Base-by-base conservation (phyloP, 768 basidiomycete genomes). In the Rhodotorula babjevae region DNA sequence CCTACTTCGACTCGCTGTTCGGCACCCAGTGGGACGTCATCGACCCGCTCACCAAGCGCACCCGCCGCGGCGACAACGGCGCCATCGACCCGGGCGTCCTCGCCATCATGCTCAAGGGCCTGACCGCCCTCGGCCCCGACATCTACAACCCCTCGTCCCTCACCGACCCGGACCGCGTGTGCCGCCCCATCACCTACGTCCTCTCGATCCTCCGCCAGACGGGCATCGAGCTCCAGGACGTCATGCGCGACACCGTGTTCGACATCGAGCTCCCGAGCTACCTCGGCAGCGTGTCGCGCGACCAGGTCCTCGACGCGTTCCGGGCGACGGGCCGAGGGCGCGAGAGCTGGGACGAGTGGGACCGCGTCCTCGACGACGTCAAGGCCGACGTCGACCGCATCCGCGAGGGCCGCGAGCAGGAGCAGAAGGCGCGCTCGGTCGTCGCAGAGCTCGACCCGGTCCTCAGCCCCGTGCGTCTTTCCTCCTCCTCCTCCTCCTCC, bases 1-100 rank as follows among this genome's bases (percentile, higher is more conserved):
- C 84, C 10, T 77, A 90, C 25, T 78, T 87, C 31, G 83, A 86
- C 19, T 65, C 78, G 6, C 82, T 84, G 27, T 69, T 85, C 42
- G 89, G 89, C 80, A 89, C 91, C 79, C 83, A 85, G 18, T 86
- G 92, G 76, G 80, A 92, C 33, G 83, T 84, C 53, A 87, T 88
- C 0, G 91, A 89, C 74, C 68, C 88, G 40, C 0, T n/a, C 82
- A 84, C 52, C 86, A 88, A 85, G 87, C 87, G 42, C 16, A 58
- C 5, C 80, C 80, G 12, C 73, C 78, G 57, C 84, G 85, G 75
- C n/a, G 46, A 86, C 87, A 47, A 76, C 80, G 5, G 78, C 81
- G 1, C 82, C 84, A 52, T 81, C 81, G 61, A 81, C 44, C 71
- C 86, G 2, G 80, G 83, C 59, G 88, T 90, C 16, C 92, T 89